Evolutionary conservation across 163 green algal species (phyloP), one percentile per base, ranked within the genome.

Genomic region (Volvox carteri): DNA sequence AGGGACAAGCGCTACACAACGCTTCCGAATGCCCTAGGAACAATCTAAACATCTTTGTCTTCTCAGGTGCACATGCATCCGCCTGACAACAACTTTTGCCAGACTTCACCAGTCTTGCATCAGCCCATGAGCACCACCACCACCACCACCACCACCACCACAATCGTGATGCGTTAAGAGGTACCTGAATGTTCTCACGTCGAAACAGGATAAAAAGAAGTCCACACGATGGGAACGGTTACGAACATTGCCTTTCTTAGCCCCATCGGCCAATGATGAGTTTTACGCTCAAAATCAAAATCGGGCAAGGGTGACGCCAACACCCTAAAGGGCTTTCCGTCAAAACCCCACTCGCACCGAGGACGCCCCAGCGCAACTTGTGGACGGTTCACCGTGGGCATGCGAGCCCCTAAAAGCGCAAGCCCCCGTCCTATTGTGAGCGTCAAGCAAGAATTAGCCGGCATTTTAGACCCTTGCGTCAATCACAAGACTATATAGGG

Each of bases 241-340:
- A 65, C 28, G 54, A 19, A 65, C 5, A 12, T 65, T 65, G 54
- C 19, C 19, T 65, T n/a, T 65, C 54, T 23, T 23, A 65, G 28
- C 54, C 7, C 28, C 54, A 72, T 35, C 28, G n/a, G 60, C 60
- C 3, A 58, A 58, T 58, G 48, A 58, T 58, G 14, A 58, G 14
- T 14, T 58, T 14, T 14, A n/a, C n/a, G n/a, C n/a, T n/a, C n/a
- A 58, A 58, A 58, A 75, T 25, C 65, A 75, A 75, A 75, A 75
- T 75, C 30, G 65, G 65, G 33, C 35, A 21, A 48, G 65, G 65
- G 25, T 75, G 30, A 44, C n/a, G 65, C 65, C 30, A 12, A 19
- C 65, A 33, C 65, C 33, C 65, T 2, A 5, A 33, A 25, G 65
- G 65, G 65, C 65, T 75, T 75, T 75, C 65, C 65, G 65, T 44